Conservation (phyloP, 1,284 basidiomycete genomes). For the Vanrija sp. region DNA sequence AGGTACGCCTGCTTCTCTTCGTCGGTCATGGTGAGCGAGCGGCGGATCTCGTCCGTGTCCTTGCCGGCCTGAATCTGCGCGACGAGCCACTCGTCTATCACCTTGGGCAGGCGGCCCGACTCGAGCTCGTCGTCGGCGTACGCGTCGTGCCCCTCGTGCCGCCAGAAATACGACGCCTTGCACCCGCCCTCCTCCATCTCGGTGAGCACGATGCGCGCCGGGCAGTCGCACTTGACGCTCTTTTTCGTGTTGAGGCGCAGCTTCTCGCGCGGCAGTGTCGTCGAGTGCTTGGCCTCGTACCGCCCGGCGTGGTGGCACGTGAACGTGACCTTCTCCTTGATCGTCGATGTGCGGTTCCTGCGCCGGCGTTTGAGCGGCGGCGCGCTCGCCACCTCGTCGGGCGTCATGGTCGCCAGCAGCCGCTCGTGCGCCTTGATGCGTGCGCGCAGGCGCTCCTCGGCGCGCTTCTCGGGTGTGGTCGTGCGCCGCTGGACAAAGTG, state of each 20-base stretch:
- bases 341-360: conserved; percentile 32
- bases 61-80: conserved; percentile 38
- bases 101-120: conserved; percentile 37
- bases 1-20: conserved; percentile 39
- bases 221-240: conserved; percentile 46
- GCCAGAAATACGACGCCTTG: conserved; percentile 41
- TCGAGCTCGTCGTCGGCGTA: conserved; percentile 37
- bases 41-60: conserved; percentile 39
- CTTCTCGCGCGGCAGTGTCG: conserved; percentile 35
- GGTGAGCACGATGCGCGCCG: conserved; percentile 39
- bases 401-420: conserved; percentile 29
- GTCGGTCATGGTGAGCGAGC: conserved; percentile 33
- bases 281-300: conserved; percentile 39
- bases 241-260: conserved; percentile 44
- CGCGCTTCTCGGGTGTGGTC: conserved; percentile 43
- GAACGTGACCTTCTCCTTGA: conserved; percentile 44
- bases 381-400: conserved; percentile 33
- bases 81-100: conserved; percentile 44
- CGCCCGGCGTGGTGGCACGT: conserved; percentile 46
- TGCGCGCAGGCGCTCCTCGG: conserved; percentile 41
- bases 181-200: conserved; percentile 39
- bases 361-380: conserved; percentile 40
- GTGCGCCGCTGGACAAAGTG: conserved; percentile 47
- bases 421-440: conserved; percentile 37
- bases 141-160: conserved; percentile 45